A percentile compares a stretch with the other conserved stretches of the same genome.
Evolutionary conservation across 345 rosid genomes (phyloP).

Genomic region (Salix viminalis): DNA sequence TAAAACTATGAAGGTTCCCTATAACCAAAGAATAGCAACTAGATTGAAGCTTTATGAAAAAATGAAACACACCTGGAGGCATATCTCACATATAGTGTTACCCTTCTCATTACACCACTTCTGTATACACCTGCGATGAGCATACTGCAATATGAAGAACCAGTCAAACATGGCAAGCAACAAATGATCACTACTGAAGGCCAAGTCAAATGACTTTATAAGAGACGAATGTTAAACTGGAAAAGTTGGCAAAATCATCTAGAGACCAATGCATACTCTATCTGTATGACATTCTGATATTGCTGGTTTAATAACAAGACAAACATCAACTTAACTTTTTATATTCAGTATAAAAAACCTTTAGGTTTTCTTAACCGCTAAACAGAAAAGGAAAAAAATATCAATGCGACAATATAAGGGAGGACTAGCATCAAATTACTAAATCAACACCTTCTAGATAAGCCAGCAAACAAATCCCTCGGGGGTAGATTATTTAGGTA

Average conservation of each 20-base stretch:
- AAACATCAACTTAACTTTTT: background rate
- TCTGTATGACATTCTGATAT: background rate
- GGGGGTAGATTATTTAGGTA: too few species aligned
- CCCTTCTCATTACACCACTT: slow-evolving; percentile 97
- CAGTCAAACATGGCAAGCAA: background rate
- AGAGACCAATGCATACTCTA: background rate
- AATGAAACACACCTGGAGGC: slow-evolving; percentile 59
- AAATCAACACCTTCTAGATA: background rate
- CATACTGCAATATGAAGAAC: slow-evolving; percentile 46
- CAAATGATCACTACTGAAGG: background rate
- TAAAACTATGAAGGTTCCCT: background rate
- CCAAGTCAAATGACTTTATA: background rate
- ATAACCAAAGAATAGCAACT: background rate
- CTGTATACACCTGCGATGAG: slow-evolving; percentile 85
- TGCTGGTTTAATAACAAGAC: background rate
- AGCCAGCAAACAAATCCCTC: background rate
- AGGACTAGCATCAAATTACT: background rate
- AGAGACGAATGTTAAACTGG: slow-evolving; percentile 2
- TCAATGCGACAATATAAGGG: background rate
- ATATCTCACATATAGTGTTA: slow-evolving; percentile 74
- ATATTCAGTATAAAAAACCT: background rate
- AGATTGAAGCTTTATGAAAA: background rate
- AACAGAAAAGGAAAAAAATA: background rate
- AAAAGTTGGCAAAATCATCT: background rate
- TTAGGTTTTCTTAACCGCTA: background rate